Percentiles rank a stretch among this genome's conserved stretches.
These are phyloP conservation scores for Cucurbita moschata DNA, from an alignment of 306 rosid genomes.

Conservation along the genomic window DNA sequence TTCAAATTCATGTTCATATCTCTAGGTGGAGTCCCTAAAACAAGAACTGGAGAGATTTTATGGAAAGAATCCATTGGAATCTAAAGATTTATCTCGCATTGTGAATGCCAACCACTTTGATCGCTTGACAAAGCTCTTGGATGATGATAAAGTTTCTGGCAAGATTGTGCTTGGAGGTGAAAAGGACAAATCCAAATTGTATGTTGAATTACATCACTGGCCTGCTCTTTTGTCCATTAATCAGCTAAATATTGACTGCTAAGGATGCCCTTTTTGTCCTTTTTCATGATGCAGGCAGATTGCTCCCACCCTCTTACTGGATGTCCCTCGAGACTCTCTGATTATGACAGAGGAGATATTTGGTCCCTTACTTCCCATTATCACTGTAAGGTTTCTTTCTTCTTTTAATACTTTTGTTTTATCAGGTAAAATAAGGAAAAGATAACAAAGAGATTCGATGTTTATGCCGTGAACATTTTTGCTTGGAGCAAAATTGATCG, in stretches of 20 bases:
- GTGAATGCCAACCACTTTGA: conserved; percentile 71
- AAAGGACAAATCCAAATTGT: conserved; percentile 64
- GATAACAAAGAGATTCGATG: too few relatives aligned
- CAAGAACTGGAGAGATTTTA: conserved; percentile 59
- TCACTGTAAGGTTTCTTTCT: conserved; percentile 29
- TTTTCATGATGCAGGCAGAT: conserved; percentile 45
- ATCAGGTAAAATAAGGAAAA: too few relatives aligned
- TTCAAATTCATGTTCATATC: conserved; percentile 12
- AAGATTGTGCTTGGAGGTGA: conserved; percentile 81
- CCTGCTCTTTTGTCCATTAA: conserved; percentile 2
- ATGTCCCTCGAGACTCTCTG: conserved; percentile 63
- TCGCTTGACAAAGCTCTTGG: conserved; percentile 78
- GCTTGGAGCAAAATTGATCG: too few relatives aligned
- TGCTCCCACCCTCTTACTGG: conserved; percentile 80
- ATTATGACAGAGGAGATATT: conserved; percentile 88
- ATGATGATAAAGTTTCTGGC: conserved; percentile 76
- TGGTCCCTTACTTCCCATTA: conserved; percentile 92
- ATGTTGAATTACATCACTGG: conserved; percentile 21
- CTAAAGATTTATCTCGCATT: conserved; percentile 81
- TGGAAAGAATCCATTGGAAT: conserved; percentile 67
- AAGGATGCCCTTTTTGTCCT: not conserved
- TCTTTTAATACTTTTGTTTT: too few relatives aligned
- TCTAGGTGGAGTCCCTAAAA: conserved; percentile 66
- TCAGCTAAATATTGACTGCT: conserved; percentile 5
- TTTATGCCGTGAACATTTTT: too few relatives aligned